These are phyloP conservation scores for Castanea crenata DNA, from an alignment of 306 rosid genomes.

Conservation along the genomic window DNA sequence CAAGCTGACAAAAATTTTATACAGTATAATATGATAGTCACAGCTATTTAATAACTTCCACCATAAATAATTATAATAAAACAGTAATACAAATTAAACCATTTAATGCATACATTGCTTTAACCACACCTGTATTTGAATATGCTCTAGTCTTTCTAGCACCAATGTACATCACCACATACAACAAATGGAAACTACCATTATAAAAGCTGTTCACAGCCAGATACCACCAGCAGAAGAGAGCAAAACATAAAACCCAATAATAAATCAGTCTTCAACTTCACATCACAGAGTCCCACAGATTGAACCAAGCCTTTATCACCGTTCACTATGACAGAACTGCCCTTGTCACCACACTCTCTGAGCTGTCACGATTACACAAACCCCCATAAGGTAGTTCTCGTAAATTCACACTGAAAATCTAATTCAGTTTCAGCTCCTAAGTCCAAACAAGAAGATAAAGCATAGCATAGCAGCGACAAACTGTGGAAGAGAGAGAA, in stretches of 20 bases:
- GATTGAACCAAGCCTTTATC: conserved; percentile 14
- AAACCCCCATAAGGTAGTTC: conserved; percentile 17
- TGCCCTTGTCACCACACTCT: conserved; percentile 10
- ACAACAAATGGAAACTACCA: too few relatives aligned
- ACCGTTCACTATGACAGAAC: conserved; percentile 16
- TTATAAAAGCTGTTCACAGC: too few relatives aligned
- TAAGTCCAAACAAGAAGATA: conserved; percentile 22
- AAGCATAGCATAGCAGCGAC: conserved; percentile 19
- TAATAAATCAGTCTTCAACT: too few relatives aligned
- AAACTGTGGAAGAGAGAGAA: not conserved
- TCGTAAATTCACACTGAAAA: conserved; percentile 21
- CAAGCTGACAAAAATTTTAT: not conserved
- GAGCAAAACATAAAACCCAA: too few relatives aligned
- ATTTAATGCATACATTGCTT: conserved; percentile 29
- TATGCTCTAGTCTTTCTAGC: not conserved
- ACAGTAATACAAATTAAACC: not conserved
- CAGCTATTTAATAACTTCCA: conserved; percentile 9
- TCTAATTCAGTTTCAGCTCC: conserved; percentile 35
- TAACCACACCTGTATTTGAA: conserved; percentile 19
- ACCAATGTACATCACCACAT: too few relatives aligned
- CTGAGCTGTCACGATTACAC: not conserved
- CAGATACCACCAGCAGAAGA: too few relatives aligned
- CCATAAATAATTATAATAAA: conserved; percentile 4
- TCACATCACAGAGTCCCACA: conserved; percentile 29
- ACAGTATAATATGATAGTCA: conserved; percentile 12